Evolutionary conservation across 2,329 filamentous ascomycete species (phyloP), one percentile per base, ranked within the genome.

Genomic region (Knoxdaviesia capensis): DNA sequence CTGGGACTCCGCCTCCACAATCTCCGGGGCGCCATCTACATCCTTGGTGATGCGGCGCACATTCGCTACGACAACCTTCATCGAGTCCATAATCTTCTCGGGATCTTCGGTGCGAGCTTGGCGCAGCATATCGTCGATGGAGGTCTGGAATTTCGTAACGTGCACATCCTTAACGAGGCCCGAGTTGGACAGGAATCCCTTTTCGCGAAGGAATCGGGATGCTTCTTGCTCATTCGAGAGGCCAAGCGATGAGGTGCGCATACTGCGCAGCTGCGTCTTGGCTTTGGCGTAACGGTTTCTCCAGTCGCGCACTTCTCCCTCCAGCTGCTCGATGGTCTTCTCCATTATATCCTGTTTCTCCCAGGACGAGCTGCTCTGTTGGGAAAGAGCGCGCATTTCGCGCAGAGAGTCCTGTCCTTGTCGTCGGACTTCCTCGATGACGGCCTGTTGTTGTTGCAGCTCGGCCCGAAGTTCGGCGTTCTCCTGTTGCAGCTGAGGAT

Each of bases 111-210:
- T 68, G 40, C 87, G 77, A 11, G 86, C 85, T 36, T 69, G 72
- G 48, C 79, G 79, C 34, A 98, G 67, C 35, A 96, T 68, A 52
- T 96, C 88, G 54, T 98, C 88, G 46, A 98, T 82, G 28, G 86
- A 74, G 46, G 96, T 79, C 58, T 98, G 90, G 63, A 94, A 96
- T 53, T 84, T 87, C 41, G 88, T 94, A 49, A 98, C 76, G 55
- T 94, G 82, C 8, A 94, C 72, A 58, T 94, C 90, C 59, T 83
- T 87, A 51, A 98, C 76, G 28, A 90, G 58, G 5, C 90, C 90
- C 45, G 77, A 71, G 8, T 78, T 71, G 34, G 80, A 70, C 28
- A 73, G 69, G 48, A 90, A 78, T 30, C 69, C 74, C 52, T 71
- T 71, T 41, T 83, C 76, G 41, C 72, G 71, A 36, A 77, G 60